A percentile compares a stretch with the other conserved stretches of the same genome.
Conservation (phyloP, 2,329 filamentous ascomycete species). For the Aschersonia sp. region DNA sequence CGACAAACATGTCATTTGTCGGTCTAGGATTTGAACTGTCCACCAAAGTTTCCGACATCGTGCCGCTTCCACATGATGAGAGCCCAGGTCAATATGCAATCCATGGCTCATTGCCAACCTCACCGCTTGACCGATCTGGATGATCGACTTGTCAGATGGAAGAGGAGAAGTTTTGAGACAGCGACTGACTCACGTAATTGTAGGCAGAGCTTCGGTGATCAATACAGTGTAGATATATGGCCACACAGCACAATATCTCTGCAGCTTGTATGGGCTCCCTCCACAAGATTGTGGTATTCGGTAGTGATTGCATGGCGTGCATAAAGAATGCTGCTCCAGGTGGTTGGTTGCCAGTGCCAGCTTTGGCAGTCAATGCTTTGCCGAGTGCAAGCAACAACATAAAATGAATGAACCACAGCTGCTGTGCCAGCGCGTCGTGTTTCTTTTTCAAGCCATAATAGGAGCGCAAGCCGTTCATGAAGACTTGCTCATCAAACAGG, state of each 20-base stretch:
- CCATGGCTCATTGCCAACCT: constrained; percentile 32
- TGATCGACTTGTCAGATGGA: not conserved
- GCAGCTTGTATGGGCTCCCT: constrained; percentile 28
- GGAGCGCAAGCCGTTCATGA: constrained; percentile 22
- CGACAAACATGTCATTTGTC: constrained; percentile 38
- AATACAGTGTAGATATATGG: constrained; percentile 36
- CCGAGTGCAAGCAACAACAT: constrained; percentile 39
- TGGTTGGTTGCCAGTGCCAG: constrained; percentile 20
- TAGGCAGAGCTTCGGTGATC: constrained; percentile 31
- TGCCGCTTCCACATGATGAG: constrained; percentile 25
- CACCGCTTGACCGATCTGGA: constrained; percentile 34
- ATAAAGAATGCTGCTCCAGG: constrained; percentile 32
- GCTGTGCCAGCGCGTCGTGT: constrained; percentile 2
- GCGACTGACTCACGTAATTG: constrained; percentile 21
- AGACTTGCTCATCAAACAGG: constrained; percentile 36
- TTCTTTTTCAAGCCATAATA: constrained; percentile 12
- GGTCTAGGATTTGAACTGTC: constrained; percentile 37
- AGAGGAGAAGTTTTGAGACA: not conserved
- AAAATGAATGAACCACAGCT: constrained; percentile 37
- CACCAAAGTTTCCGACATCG: constrained; percentile 36
- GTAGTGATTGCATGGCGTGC: constrained; percentile 27
- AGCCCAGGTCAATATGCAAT: constrained; percentile 37
- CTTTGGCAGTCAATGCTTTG: constrained; percentile 32
- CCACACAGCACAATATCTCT: constrained; percentile 35
- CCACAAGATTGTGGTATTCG: constrained; percentile 23